Base-by-base conservation (phyloP, 768 basidiomycete species). In the Leccinellum rugosiceps region DNA sequence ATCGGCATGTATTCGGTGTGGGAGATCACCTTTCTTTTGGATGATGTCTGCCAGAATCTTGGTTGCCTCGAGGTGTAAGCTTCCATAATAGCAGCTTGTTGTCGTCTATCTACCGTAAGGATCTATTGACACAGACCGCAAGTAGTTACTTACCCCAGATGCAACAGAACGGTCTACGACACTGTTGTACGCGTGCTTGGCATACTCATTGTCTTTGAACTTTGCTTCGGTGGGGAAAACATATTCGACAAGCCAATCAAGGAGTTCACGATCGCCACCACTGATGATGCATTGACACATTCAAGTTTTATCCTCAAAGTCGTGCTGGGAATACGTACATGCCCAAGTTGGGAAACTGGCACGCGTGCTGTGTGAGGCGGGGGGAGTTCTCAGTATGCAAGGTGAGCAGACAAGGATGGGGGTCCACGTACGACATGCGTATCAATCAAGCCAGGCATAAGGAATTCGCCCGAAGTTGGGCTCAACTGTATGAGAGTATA, bases 1-100 rank as follows among this genome's bases (percentile, higher is more conserved):
- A 38, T 26, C 4, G 13, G 23, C 5, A 11, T 26, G 7, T 17
- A 47, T 21, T 21, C 17, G 25, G 19, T 0, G 1, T 11, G 13
- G 1, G 38, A 43, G 10, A 77, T 63, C 55, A 80, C 89, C 90
- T 63, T 73, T 72, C 6, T 67, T 63, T 62, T 87, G 79, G 8
- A 87, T 80, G 25, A 89, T 81, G 25, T 90, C 83, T 1, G 91
- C 94, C 10, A 97, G 82, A 19, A 81, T 72, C 72, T 86, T 90
- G 6, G 91, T 92, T 0, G 87, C 83, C 50, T 87, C 84, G 25
- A 87, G 74, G 69, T 98, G 93, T 8, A 93, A 73, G 0, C 88
- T 88, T 11, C 83, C 90, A 68, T 90, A 96, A 70, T 94, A 96
- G 68, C 91, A 95, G 63, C 87, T 90, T 0, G 94, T 96, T 1